Percentiles rank a stretch among this genome's conserved stretches.
Evolutionary conservation across 768 basidiomycete genomes (phyloP).

Genomic region (Podaxis carcinomalis): DNA sequence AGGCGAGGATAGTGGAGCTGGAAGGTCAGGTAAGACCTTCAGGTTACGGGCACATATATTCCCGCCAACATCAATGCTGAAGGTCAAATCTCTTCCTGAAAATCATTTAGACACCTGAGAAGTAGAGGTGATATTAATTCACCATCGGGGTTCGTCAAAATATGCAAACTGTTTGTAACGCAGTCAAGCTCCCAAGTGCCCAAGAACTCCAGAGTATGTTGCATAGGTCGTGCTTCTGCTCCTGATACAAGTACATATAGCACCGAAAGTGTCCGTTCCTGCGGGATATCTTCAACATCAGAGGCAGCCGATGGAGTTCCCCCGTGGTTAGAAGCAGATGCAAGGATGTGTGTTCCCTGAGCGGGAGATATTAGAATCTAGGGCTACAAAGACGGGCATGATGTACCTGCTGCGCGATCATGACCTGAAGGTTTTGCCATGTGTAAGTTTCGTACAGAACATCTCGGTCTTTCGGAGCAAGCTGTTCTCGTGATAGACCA

Average conservation of each 20-base stretch:
- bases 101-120: background rate
- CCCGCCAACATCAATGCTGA: constrained; percentile 38
- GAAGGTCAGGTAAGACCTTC: constrained; percentile 18
- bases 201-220: constrained; percentile 20
- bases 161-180: constrained; percentile 36
- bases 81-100: constrained; percentile 31
- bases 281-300: constrained; percentile 7
- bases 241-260: constrained; percentile 2
- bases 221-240: constrained; percentile 3
- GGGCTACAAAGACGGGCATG: background rate
- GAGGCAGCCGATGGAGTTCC: background rate
- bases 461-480: constrained; percentile 28
- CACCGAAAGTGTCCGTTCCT: constrained; percentile 10
- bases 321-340: constrained; percentile 4
- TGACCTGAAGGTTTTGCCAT: constrained; percentile 38
- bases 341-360: constrained; percentile 5
- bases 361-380: background rate
- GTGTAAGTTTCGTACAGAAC: constrained; percentile 33
- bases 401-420: constrained; percentile 32
- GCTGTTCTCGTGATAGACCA: constrained; percentile 16
- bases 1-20: constrained; percentile 13
- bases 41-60: constrained; percentile 42
- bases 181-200: constrained; percentile 56
- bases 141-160: constrained; percentile 48
- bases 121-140: background rate